Conservation (phyloP, 805 yeast species). For the Yarrowia sp. region DNA sequence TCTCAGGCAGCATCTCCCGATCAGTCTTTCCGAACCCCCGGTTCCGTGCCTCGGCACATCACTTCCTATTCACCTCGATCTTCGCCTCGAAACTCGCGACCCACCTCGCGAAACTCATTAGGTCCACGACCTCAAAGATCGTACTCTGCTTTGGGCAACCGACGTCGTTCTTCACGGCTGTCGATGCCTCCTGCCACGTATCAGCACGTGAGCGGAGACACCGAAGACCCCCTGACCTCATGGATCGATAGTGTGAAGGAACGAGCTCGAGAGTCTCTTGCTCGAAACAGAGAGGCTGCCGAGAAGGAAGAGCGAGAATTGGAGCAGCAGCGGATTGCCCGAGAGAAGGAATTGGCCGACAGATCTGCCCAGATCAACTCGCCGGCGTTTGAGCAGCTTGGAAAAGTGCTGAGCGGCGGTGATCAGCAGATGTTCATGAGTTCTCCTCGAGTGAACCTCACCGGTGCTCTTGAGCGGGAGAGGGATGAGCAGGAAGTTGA, state of each 20-base stretch:
- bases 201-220: constrained; percentile 2
- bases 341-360: constrained; percentile 27
- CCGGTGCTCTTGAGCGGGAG: constrained; percentile 17
- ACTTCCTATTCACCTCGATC: constrained; percentile 16
- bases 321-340: constrained; percentile 37
- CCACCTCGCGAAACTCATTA: constrained; percentile 16
- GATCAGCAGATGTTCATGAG: neutral
- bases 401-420: constrained; percentile 15
- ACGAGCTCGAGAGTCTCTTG: constrained; percentile 36
- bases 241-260: constrained; percentile 29
- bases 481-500: neutral
- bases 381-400: constrained; percentile 40
- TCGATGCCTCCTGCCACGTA: constrained; percentile 16
- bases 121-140: constrained; percentile 33
- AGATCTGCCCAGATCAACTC: constrained; percentile 17
- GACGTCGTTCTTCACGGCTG: constrained; percentile 25
- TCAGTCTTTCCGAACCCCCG: constrained; percentile 24
- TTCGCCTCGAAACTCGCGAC: constrained; percentile 20
- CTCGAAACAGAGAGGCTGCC: constrained; percentile 39
- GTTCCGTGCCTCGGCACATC: constrained; percentile 34
- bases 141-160: constrained; percentile 4
- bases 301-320: constrained; percentile 41
- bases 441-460: constrained; percentile 18
- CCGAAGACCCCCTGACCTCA: constrained; percentile 31
- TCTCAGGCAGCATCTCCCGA: constrained; percentile 16